Evolutionary conservation across 2,329 filamentous ascomycete species (phyloP).

Genomic region (Rugonectria rugulosa): DNA sequence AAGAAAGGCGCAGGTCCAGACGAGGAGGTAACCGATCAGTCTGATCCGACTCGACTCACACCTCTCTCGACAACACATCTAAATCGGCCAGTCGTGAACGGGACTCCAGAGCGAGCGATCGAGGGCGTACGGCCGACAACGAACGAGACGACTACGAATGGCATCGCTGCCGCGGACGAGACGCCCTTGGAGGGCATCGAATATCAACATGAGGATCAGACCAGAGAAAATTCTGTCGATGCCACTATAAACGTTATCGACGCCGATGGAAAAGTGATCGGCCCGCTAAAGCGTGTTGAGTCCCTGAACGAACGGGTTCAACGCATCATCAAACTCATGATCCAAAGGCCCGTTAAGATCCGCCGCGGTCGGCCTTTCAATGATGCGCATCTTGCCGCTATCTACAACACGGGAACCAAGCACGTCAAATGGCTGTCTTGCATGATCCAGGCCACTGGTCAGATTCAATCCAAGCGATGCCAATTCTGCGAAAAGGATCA

Average conservation of each 20-base stretch:
- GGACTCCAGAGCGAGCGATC: no score
- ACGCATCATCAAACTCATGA: constrained; percentile 46
- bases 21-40: constrained; percentile 24
- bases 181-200: constrained; percentile 32
- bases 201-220: constrained; percentile 16
- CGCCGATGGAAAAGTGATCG: constrained; percentile 49
- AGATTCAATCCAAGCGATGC: constrained; percentile 50
- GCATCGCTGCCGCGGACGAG: constrained; percentile 6
- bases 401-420: constrained; percentile 52
- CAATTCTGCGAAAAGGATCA: constrained; percentile 50
- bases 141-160: constrained; percentile 25
- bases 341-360: constrained; percentile 51
- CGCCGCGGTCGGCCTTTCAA: constrained; percentile 54
- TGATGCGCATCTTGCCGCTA: constrained; percentile 46
- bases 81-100: no score
- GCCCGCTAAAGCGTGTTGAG: constrained; percentile 46
- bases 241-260: constrained; percentile 47
- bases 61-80: no score
- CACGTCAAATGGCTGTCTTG: constrained; percentile 56
- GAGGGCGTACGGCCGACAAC: no score
- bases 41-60: constrained; percentile 12
- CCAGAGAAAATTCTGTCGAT: constrained; percentile 10
- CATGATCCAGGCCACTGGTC: constrained; percentile 59
- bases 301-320: constrained; percentile 51
- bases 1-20: constrained; percentile 38